Base-by-base conservation (phyloP, 2,329 filamentous ascomycete species). In the Beauveria sp. region DNA sequence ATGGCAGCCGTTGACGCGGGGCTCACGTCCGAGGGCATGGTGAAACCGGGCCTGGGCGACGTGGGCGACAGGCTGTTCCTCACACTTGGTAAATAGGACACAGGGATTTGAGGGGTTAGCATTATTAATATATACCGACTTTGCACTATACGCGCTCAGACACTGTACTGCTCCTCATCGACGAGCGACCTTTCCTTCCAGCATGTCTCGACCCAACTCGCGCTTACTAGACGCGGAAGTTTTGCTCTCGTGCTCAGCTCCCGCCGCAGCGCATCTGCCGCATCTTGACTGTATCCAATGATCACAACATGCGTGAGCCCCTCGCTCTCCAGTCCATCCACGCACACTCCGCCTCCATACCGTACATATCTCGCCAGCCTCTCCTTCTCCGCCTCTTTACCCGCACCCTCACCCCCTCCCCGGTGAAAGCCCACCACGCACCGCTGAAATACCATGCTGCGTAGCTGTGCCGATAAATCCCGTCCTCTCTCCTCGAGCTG, bases 51-150 rank as follows among this genome's bases (percentile, higher is more conserved):
- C 0, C 70, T 97, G 65, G 93, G 92, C 1, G 93, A 97, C 75
- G 87, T 97, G 61, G 93, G 93, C 1, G 93, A 97, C 76, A 80
- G 93, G 55, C 73, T 97, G 74, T 97, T 93, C 75, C 77, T 96
- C 76, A 96, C 92, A 0, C 83, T 93, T 72, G 92, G 92, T 24
- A 96, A 96, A 73, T n/a, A 37, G 26, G 18, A 10, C 5, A 37
- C 34, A 5, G 28, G 18, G 10, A 28, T 10, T 51, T 37, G 12
- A 14, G 10, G 12, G 34, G 12, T 18, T 41, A 51, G 55, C 37
- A 58, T 50, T n/a, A 51, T 41, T n/a, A 40, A 51, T 51, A 51
- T 58, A 51, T 41, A 44, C 14, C 8, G 46, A 22, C 2, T 5
- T 43, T 22, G 26, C 24, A 59, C 28, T 37, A 28, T 53, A 8